Percentiles rank a stretch among this genome's conserved stretches.
Evolutionary conservation across 768 basidiomycete genomes (phyloP).

Genomic region (Sporobolomyces roseus): DNA sequence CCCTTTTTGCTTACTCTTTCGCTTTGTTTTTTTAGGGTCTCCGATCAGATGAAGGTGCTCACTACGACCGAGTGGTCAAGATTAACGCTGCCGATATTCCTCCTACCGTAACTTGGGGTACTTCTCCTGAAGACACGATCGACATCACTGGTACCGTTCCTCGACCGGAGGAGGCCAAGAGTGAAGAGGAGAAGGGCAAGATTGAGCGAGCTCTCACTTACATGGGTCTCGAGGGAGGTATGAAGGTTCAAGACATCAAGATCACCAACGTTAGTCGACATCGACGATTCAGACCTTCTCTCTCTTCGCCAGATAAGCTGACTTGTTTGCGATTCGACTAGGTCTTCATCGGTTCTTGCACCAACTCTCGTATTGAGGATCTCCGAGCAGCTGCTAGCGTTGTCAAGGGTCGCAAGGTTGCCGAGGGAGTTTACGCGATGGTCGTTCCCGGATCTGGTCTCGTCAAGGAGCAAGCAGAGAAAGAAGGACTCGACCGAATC

Average conservation of each 20-base stretch:
- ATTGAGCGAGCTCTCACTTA: conserved; percentile 73
- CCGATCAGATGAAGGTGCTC: conserved; percentile 72
- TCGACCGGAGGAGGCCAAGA: conserved; percentile 64
- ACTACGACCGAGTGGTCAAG: conserved; percentile 75
- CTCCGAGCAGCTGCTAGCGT: conserved; percentile 78
- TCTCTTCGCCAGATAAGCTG: no score
- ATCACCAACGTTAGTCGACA: conserved; percentile 65
- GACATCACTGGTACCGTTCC: conserved; percentile 78
- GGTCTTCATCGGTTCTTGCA: conserved; percentile 90
- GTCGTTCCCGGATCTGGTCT: conserved; percentile 86
- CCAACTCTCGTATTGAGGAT: conserved; percentile 90
- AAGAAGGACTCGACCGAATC: conserved; percentile 76
- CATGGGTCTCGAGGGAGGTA: conserved; percentile 78
- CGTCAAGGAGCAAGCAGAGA: conserved; percentile 85
- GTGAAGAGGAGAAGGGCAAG: conserved; percentile 63
- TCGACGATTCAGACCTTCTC: no score
- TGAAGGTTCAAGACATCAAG: conserved; percentile 69
- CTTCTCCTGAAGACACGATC: conserved; percentile 81
- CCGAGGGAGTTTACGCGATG: conserved; percentile 75
- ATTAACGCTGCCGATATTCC: conserved; percentile 79
- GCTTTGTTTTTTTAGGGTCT: conserved; percentile 56
- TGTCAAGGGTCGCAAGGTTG: conserved; percentile 67
- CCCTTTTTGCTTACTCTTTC: no score
- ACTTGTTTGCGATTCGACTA: no score
- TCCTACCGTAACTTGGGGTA: conserved; percentile 89